A percentile compares a stretch with the other conserved stretches of the same genome.
phyloP scores from a whole-genome alignment of 2,329 filamentous ascomycete species.

The Aspergillus carbonarius region DNA sequence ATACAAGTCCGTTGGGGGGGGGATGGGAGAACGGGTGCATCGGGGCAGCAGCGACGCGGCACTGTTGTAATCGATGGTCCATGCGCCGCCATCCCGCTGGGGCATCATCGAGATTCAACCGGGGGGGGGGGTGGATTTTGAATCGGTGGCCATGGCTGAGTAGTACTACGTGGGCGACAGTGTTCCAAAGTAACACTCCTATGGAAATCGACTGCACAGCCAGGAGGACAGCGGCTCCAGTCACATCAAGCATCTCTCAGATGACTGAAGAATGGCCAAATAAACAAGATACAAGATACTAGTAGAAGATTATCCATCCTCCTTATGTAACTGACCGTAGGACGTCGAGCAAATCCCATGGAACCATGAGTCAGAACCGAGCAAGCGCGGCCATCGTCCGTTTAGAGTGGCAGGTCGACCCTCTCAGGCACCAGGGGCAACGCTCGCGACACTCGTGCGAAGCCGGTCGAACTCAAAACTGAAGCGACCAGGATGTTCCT shows the following conservation, averaged over 20 bases:
- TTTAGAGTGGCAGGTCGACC: slow-evolving; percentile 1
- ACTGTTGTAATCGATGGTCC: not conserved
- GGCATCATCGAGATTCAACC: not conserved
- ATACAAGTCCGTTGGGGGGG: not conserved
- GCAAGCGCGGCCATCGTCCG: not conserved
- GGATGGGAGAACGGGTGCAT: no score
- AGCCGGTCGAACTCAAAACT: slow-evolving; percentile 6
- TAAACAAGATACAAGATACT: not conserved
- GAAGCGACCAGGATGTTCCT: not conserved
- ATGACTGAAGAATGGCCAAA: not conserved
- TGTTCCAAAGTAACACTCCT: not conserved
- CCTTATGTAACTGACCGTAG: not conserved
- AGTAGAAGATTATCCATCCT: no score
- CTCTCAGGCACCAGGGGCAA: not conserved
- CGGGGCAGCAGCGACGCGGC: not conserved
- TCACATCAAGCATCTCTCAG: not conserved
- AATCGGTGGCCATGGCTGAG: not conserved
- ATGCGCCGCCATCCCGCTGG: not conserved
- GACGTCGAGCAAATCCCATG: not conserved
- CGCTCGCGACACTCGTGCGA: not conserved
- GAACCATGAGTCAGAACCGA: not conserved
- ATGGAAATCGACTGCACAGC: not conserved
- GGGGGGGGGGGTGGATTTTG: not conserved
- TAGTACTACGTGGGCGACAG: not conserved
- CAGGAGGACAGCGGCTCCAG: not conserved